Percentiles rank a stretch among this genome's conserved stretches.
Evolutionary conservation across 345 rosid genomes (phyloP).

Genomic region (Zanthoxylum bungeanum): DNA sequence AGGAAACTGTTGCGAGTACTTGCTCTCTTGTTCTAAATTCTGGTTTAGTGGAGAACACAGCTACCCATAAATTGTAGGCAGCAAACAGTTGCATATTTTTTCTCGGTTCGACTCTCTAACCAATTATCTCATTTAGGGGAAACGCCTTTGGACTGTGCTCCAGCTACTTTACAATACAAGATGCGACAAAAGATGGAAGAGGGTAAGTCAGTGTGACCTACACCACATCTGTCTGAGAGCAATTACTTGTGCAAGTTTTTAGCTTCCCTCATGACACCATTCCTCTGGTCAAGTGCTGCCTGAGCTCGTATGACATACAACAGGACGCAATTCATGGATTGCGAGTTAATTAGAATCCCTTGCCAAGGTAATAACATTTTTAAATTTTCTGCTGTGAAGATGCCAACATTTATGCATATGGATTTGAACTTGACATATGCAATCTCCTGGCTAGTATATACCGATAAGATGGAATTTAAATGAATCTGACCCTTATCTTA

Average conservation of each 20-base stretch:
- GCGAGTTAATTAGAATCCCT: neutral
- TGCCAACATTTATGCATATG: neutral
- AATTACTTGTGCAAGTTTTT: slow-evolving; percentile 9
- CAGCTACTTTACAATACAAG: slow-evolving; percentile 78
- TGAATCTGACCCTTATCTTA: neutral
- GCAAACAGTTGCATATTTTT: neutral
- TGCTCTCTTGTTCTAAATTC: neutral
- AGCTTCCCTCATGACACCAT: slow-evolving; percentile 3
- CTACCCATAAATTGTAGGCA: neutral
- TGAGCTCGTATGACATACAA: slow-evolving; percentile 13
- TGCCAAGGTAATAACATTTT: slow-evolving; percentile 11
- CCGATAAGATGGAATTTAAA: slow-evolving; percentile 2
- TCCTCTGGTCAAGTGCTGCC: neutral
- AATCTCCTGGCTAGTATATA: neutral
- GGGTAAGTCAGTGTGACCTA: slow-evolving; percentile 11
- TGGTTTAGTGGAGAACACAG: neutral
- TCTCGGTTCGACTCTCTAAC: neutral
- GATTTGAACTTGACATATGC: neutral
- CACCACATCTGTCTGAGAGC: slow-evolving; percentile 1
- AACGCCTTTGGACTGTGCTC: slow-evolving; percentile 90
- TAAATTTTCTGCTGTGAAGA: neutral
- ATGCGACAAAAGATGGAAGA: slow-evolving; percentile 66
- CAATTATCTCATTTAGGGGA: slow-evolving; percentile 48
- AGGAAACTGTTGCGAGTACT: neutral
- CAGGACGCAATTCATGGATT: slow-evolving; percentile 4